Evolutionary conservation across 352 stramenopile species (phyloP).

Genomic region (Phytophthora aleatoria): DNA sequence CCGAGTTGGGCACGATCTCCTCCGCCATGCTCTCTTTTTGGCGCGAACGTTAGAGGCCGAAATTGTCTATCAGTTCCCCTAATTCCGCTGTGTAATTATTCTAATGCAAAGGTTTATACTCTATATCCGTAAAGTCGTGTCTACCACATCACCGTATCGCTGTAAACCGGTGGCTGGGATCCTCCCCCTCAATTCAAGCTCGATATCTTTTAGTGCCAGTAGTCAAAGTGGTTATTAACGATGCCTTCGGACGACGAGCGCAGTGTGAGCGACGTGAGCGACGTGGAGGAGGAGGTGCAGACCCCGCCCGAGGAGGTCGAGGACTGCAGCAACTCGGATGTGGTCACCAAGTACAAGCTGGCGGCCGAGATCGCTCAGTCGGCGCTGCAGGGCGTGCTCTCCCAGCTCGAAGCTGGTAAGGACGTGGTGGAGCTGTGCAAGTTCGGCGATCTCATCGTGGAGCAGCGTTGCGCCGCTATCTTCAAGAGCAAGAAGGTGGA

Average conservation of each 20-base stretch:
- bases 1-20: constrained; percentile 59
- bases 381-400: constrained; percentile 95
- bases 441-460: constrained; percentile 87
- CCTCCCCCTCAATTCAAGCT: constrained; percentile 2
- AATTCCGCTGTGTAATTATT: no score
- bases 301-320: constrained; percentile 72
- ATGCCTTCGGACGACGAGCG: constrained; percentile 53
- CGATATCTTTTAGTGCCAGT: constrained; percentile 1
- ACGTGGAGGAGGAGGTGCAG: constrained; percentile 70
- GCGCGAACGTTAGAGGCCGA: background rate
- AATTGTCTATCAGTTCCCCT: no score
- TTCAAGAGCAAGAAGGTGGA: constrained; percentile 98
- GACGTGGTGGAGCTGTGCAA: constrained; percentile 96
- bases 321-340: constrained; percentile 91
- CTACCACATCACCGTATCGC: background rate
- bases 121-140: background rate
- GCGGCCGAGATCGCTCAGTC: constrained; percentile 99
- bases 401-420: constrained; percentile 93
- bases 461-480: constrained; percentile 88
- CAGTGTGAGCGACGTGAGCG: constrained; percentile 67
- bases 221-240: background rate
- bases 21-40: constrained; percentile 21
- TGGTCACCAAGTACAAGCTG: constrained; percentile 97
- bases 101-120: background rate
- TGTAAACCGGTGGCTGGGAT: constrained; percentile 2